Evolutionary conservation across 495 filamentous ascomycete genomes (phyloP), one percentile per base, ranked within the genome.

Genomic region (Physcia stellaris): DNA sequence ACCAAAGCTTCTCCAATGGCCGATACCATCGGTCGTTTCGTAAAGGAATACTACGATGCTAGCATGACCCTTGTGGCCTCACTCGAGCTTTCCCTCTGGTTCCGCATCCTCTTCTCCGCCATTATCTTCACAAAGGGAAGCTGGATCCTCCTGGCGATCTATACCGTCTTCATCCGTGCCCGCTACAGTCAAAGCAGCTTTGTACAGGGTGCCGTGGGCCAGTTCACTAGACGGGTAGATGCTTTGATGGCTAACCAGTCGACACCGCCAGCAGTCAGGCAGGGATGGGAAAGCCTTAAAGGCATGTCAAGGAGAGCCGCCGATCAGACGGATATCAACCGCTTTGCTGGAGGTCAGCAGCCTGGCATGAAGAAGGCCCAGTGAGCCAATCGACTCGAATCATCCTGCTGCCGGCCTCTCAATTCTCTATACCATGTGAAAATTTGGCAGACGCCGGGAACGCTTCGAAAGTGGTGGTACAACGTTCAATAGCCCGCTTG

Each of bases 31-130:
- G 85, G 84, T 35, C 64, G 66, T 43, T 98, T 98, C 54, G 86
- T 98, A 58, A 98, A 95, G 74, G 75, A 87, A 56, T 94, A 96
- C 69, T 96, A 96, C 54, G 92, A 96, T 57, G 61, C 71, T 32
- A 78, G 79, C 48, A 90, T 90, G 83, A 80, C 78, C 45, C 68
- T 88, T 22, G 83, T 90, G 22, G 74, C 83, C 12, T 57, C 60
- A 23, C 71, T 90, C 22, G 83, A 90, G 58, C 77, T 90, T 40
- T 55, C 70, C 17, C 75, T 96, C 40, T 86, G 86, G 75, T 64
- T 80, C 59, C 86, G 92, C 51, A 57, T 98, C 39, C 58, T 88
- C 37, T 60, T 82, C 15, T 76, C 79, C 24, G 81, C 80, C 35
- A 59, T 96, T 39, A 68, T 86, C 43, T 95, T 95, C 71, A 73